Percentiles rank a stretch among this genome's conserved stretches.
phyloP scores from a whole-genome alignment of 2,329 filamentous ascomycete genomes.

The Didymella sp. region DNA sequence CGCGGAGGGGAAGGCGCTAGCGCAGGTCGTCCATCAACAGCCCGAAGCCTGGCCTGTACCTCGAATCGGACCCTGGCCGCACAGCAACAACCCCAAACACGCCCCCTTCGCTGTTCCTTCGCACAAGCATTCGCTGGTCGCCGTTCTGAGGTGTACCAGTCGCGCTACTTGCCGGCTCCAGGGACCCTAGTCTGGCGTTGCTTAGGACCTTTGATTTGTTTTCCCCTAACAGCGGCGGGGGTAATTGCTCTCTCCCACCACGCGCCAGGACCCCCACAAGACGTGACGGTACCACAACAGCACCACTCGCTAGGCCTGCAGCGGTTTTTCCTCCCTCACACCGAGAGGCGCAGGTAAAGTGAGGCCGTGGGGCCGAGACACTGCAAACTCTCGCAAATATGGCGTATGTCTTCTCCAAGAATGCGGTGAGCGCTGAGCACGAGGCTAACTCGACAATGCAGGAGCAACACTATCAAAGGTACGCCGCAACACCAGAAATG shows the following conservation, averaged over 20 bases:
- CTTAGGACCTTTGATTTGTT: constrained; percentile 30
- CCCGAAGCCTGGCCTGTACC: constrained; percentile 24
- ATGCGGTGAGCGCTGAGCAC: constrained; percentile 19
- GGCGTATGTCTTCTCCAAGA: constrained; percentile 44
- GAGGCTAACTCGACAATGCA: constrained; percentile 53
- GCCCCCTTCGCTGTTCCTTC: constrained; percentile 12
- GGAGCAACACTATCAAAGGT: constrained; percentile 58
- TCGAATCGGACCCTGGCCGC: constrained; percentile 23
- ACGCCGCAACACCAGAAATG: constrained; percentile 20
- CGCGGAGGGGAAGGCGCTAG: constrained; percentile 33
- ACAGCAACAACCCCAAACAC: constrained; percentile 20
- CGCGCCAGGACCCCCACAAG: constrained; percentile 39
- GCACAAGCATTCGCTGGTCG: constrained; percentile 7
- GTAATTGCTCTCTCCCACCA: constrained; percentile 37
- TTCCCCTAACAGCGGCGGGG: constrained; percentile 45
- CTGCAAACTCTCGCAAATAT: constrained; percentile 43
- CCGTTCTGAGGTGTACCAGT: constrained; percentile 5
- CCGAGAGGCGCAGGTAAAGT: constrained; percentile 31
- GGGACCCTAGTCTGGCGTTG: constrained; percentile 13
- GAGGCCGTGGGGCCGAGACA: constrained; percentile 49
- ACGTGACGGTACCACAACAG: constrained; percentile 46
- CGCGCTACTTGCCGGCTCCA: constrained; percentile 5
- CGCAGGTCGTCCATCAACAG: constrained; percentile 28
- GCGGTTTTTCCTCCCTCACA: constrained; percentile 20
- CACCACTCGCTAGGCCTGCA: constrained; percentile 28